Base-by-base conservation (phyloP, 1,284 basidiomycete species). In the Entoloma clypeatum region DNA sequence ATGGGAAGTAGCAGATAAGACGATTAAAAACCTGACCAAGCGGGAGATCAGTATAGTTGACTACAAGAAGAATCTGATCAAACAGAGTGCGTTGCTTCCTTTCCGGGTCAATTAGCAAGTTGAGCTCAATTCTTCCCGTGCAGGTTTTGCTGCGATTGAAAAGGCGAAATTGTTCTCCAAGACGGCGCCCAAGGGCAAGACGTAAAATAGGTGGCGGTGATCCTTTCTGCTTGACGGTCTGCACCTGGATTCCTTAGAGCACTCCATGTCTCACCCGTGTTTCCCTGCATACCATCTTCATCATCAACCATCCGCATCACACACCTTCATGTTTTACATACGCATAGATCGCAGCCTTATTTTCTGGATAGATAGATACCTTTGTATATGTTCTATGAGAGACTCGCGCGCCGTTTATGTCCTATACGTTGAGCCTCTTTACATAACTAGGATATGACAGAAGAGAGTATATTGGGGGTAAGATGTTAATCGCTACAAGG, bases 1-100 rank as follows among this genome's bases (percentile, higher is more conserved):
- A 8, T 99, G 95, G 95, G 95, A 99, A 67, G 95, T 99, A 46
- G 92, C 92, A 64, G 79, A 93, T 64, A 85, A 86, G 67, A 92
- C 90, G 64, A 94, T 99, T 63, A 79, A 81, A 65, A 97, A 98
- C 70, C 67, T 99, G 50, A 89, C 92, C 21, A 93, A 77, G 73
- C 72, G 82, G 56, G 92, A 92, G 54, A 88, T 95, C 59, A 82
- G 79, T 39, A 94, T 95, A 62, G 71, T 89, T 30, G 87, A 92
- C 62, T 96, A 95, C 75, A 96, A 95, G 77, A 83, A 77, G 64
- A 77, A 79, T 48, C 73, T 92, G 32, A 67, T 83, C 39, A 77
- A 73, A 62, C 72, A 85, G 59, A 86, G 81, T 80, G 61, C 57
- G 77, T 36, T 26, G 37, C 33, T 40, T 25, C 29, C 18, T 21